Percentiles rank a stretch among this genome's conserved stretches.
phyloP scores from a whole-genome alignment of 2,329 filamentous ascomycete species.

The Sporothrix schenckii region DNA sequence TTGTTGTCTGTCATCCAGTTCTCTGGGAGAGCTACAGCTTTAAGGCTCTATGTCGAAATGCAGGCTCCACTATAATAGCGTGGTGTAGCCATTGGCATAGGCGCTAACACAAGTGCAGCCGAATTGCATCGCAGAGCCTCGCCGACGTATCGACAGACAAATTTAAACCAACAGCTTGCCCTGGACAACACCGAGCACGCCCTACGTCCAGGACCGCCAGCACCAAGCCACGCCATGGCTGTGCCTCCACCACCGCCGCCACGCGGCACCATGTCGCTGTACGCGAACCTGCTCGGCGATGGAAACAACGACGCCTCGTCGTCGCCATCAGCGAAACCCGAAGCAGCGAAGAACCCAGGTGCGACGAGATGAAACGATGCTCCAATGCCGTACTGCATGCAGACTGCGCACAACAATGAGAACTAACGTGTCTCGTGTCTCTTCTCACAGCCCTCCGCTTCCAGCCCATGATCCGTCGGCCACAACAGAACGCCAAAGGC shows the following conservation, averaged over 20 bases:
- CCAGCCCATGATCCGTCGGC: constrained; percentile 83
- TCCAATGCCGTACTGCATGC: neutral
- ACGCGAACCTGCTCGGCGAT: constrained; percentile 81
- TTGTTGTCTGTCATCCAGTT: too few relatives aligned
- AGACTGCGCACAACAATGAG: constrained; percentile 40
- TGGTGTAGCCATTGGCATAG: neutral
- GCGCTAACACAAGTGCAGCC: constrained; percentile 2
- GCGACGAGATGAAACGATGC: neutral
- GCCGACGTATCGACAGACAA: neutral
- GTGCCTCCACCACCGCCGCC: constrained; percentile 47
- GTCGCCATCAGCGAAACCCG: constrained; percentile 51
- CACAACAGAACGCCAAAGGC: constrained; percentile 62
- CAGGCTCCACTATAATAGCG: constrained; percentile 4
- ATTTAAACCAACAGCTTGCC: neutral
- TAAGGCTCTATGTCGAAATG: too few relatives aligned
- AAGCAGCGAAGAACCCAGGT: constrained; percentile 57
- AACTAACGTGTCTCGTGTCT: constrained; percentile 19
- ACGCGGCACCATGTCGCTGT: constrained; percentile 68
- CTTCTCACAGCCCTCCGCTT: constrained; percentile 68
- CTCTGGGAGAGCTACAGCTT: too few relatives aligned
- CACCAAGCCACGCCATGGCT: constrained; percentile 30
- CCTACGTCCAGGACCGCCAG: neutral
- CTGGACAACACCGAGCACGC: neutral
- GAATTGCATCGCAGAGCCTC: neutral
- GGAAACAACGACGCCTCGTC: constrained; percentile 50